Evolutionary conservation across 805 yeast genomes (phyloP).

Genomic region (Clavispora santaluciae): DNA sequence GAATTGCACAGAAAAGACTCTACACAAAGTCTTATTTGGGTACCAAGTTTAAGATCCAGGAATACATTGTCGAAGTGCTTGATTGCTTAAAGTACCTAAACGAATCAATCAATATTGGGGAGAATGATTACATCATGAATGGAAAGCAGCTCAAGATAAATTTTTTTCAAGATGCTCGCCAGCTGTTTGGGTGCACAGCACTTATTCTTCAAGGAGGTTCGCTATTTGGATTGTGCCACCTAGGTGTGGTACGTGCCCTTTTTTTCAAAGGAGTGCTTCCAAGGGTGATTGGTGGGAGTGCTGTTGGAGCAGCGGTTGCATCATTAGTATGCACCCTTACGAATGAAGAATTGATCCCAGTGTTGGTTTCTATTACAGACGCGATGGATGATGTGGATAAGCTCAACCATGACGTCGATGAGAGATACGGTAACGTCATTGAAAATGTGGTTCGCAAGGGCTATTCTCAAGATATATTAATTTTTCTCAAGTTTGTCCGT

Average conservation of each 20-base stretch:
- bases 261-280: slow-evolving; percentile 74
- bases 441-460: slow-evolving; percentile 76
- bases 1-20: slow-evolving; percentile 72
- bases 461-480: slow-evolving; percentile 78
- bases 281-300: slow-evolving; percentile 81
- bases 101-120: slow-evolving; percentile 31
- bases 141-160: slow-evolving; percentile 58
- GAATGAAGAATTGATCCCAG: slow-evolving; percentile 57
- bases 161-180: slow-evolving; percentile 81
- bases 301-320: slow-evolving; percentile 92
- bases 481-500: slow-evolving; percentile 74
- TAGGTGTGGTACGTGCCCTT: slow-evolving; percentile 88
- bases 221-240: slow-evolving; percentile 85
- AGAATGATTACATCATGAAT: slow-evolving; percentile 35
- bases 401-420: slow-evolving; percentile 50
- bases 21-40: slow-evolving; percentile 83
- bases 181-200: slow-evolving; percentile 88
- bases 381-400: slow-evolving; percentile 41
- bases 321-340: slow-evolving; percentile 72
- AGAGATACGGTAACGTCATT: slow-evolving; percentile 61
- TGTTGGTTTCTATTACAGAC: slow-evolving; percentile 34
- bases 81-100: slow-evolving; percentile 60
- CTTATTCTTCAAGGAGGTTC: slow-evolving; percentile 92
- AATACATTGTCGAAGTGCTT: slow-evolving; percentile 73
- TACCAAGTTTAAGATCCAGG: slow-evolving; percentile 84